Base-by-base conservation (phyloP, 2,329 filamentous ascomycete species). In the Talaromyces piceae region DNA sequence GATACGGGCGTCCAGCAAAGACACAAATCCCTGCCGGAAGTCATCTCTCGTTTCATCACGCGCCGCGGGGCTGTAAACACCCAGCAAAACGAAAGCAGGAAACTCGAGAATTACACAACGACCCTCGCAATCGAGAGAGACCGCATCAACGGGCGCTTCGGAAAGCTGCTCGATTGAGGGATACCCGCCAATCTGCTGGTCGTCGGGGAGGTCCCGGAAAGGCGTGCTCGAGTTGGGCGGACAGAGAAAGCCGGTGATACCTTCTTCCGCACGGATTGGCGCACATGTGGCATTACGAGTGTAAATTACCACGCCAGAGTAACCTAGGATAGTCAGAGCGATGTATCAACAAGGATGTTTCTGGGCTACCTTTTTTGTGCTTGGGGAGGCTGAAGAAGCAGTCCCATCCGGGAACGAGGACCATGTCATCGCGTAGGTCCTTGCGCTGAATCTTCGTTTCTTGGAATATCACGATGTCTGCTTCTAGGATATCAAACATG, bases 371-470 rank as follows among this genome's bases (percentile, higher is more conserved):
- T 76, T 96, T 97, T 68, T 97, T 97, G 64, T 94, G 79, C 65
- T 85, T 89, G 0, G 93, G 93, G 22, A 98, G 75, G 65, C 90
- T 96, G 71, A 96, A 96, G 70, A 86, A 95, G 57, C 91, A 91
- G 66, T 98, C 93, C 91, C 91, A 98, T 11, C 93, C 93, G 0
- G 88, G 83, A 0, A 97, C 83, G 28, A 97, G 75, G 8, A 97
- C 91, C 89, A 97, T 97, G 60, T 97, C 93, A 76, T 97, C 93
- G 37, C 77, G 79, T 1, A 98, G 75, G 59, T 96, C 91, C 65
- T 95, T 95, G 52, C 86, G 80, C 65, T 97, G 93, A 37, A 97
- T 96, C 71, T 97, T 98, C 41, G 89, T 84, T 70, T 97, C 93
- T 68, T 98, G 93, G 75, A 97, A 90, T 53, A 96, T 79, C 16